Evolutionary conservation across 2,329 filamentous ascomycete species (phyloP).

Genomic region (Paradendryphiella salina): DNA sequence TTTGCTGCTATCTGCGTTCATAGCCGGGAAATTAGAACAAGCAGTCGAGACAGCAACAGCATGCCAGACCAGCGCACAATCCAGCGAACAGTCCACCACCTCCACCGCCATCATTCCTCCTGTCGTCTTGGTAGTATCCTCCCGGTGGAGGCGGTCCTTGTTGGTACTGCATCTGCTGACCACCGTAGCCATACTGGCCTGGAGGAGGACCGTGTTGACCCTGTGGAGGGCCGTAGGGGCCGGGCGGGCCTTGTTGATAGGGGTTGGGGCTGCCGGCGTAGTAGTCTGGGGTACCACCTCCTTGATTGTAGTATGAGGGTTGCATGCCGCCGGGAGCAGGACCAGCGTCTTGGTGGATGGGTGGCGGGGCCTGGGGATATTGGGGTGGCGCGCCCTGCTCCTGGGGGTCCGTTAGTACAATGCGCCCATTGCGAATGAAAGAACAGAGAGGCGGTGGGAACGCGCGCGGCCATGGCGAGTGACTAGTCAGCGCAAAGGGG

Average conservation of each 20-base stretch:
- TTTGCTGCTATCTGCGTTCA: background rate
- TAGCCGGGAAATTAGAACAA: conserved; percentile 47
- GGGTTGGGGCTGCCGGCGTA: conserved; percentile 29
- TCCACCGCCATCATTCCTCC: conserved; percentile 32
- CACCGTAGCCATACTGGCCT: conserved; percentile 33
- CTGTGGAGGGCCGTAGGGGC: conserved; percentile 18
- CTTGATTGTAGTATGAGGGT: conserved; percentile 26
- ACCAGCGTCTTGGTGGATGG: conserved; percentile 38
- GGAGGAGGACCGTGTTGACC: conserved; percentile 30
- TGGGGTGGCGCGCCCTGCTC: conserved; percentile 37
- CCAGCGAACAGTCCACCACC: conserved; percentile 50
- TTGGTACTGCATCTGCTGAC: conserved; percentile 45
- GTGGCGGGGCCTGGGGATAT: conserved; percentile 40
- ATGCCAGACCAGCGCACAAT: conserved; percentile 52
- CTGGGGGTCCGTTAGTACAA: background rate
- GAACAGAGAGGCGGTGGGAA: background rate
- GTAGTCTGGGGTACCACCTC: conserved; percentile 23
- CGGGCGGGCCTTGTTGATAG: conserved; percentile 31
- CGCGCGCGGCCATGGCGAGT: background rate
- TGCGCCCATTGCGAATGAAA: background rate
- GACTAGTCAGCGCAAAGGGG: background rate
- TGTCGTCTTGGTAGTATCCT: conserved; percentile 48
- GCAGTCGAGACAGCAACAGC: conserved; percentile 58
- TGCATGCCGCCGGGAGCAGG: conserved; percentile 22
- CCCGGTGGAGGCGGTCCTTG: conserved; percentile 39